Percentiles rank a stretch among this genome's conserved stretches.
phyloP scores from a whole-genome alignment of 2,329 filamentous ascomycete species.

The Phyllosticta citriasiana region DNA sequence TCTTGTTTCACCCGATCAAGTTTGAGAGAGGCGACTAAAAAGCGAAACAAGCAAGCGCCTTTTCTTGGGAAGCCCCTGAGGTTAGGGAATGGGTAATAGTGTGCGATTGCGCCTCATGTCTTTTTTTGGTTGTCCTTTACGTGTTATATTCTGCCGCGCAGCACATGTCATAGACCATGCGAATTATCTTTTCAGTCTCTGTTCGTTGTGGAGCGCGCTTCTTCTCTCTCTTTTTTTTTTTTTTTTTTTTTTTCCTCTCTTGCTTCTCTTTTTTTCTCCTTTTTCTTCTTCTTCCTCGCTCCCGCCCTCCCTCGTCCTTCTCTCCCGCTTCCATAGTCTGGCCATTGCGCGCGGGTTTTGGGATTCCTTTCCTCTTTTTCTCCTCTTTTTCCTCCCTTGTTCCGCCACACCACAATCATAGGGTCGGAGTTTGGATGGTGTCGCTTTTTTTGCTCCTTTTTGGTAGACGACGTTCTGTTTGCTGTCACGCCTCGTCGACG shows the following conservation, averaged over 20 bases:
- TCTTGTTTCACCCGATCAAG: constrained; percentile 41
- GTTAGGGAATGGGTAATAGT: not conserved
- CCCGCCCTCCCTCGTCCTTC: constrained; percentile 2
- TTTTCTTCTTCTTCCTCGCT: not conserved
- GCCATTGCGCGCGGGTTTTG: not conserved
- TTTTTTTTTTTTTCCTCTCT: not conserved
- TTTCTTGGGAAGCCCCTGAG: too few species aligned
- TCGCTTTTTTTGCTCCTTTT: not conserved
- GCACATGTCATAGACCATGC: constrained; percentile 9
- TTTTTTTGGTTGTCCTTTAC: not conserved
- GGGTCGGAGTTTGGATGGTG: not conserved
- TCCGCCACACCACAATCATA: not conserved
- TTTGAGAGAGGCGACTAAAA: constrained; percentile 28
- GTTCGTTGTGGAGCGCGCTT: not conserved
- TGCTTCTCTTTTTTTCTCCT: not conserved
- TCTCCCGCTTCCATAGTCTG: not conserved
- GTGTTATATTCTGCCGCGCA: not conserved
- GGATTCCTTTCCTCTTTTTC: not conserved
- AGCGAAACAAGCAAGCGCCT: too few species aligned
- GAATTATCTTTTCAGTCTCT: not conserved
- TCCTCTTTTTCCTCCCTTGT: constrained; percentile 2
- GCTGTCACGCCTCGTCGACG: too few species aligned
- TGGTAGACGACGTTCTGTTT: too few species aligned
- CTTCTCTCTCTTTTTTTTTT: not conserved
- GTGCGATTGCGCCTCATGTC: not conserved